A percentile compares a stretch with the other conserved stretches of the same genome.
These are phyloP conservation scores for Mortierella sp. DNA, from an alignment of 371 early-diverging fungal species.

Conservation along the genomic window DNA sequence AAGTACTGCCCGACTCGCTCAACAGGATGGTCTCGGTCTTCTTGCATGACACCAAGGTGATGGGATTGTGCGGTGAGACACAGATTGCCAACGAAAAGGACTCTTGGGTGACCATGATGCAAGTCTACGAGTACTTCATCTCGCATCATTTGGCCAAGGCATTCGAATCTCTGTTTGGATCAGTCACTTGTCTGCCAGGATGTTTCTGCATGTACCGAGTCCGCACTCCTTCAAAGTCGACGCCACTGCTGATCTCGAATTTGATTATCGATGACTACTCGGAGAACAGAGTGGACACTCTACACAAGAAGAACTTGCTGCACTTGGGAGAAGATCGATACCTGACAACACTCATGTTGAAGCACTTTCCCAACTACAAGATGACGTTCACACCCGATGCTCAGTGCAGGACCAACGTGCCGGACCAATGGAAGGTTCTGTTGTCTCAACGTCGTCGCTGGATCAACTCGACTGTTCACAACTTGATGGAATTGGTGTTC, in stretches of 20 bases:
- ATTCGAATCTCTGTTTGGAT: constrained; percentile 99
- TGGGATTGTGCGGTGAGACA: constrained; percentile 96
- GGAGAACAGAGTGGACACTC: constrained; percentile 94
- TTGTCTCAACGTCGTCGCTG: constrained; percentile 97
- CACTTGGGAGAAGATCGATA: constrained; percentile 90
- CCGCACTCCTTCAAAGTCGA: constrained; percentile 82
- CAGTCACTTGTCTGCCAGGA: constrained; percentile 96
- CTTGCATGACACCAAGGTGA: constrained; percentile 89
- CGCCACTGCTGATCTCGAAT: constrained; percentile 93
- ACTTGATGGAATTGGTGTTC: constrained; percentile 90
- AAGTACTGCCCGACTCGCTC: constrained; percentile 85
- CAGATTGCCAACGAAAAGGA: constrained; percentile 87
- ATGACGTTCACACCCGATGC: constrained; percentile 98
- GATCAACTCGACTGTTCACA: constrained; percentile 98
- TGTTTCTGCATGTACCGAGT: constrained; percentile 97
- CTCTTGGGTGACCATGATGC: constrained; percentile 97
- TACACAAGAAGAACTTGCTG: constrained; percentile 96
- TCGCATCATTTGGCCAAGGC: constrained; percentile 98
- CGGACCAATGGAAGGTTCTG: constrained; percentile 94
- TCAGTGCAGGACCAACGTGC: constrained; percentile 96
- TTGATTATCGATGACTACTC: constrained; percentile 95
- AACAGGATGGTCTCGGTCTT: constrained; percentile 88
- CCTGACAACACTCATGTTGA: constrained; percentile 98
- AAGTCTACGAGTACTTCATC: constrained; percentile 99
- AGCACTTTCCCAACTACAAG: constrained; percentile 98